phyloP scores from a whole-genome alignment of 179 eudicot genomes.

The Silene noctiflora region DNA sequence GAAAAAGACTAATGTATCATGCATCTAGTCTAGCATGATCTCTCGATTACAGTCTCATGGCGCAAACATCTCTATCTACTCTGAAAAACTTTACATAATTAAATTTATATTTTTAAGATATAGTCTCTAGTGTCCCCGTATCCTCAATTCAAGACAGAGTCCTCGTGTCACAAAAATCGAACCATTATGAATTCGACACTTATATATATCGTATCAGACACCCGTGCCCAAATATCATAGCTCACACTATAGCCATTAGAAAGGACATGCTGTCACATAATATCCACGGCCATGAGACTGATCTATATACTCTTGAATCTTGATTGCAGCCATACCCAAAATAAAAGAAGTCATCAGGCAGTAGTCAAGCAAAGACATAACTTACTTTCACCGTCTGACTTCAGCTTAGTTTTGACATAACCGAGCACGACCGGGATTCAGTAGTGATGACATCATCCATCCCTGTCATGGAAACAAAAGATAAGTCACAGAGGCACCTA shows the following conservation, averaged over 20 bases:
- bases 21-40: neutral
- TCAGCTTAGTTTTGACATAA: conserved; percentile 33
- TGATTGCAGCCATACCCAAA: conserved; percentile 7
- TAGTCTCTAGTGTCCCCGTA: neutral
- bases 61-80: neutral
- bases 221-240: neutral
- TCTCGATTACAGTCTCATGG: neutral
- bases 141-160: neutral
- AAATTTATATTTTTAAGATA: neutral
- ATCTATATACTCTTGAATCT: neutral
- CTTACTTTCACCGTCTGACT: neutral
- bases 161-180: neutral
- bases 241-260: no score
- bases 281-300: neutral
- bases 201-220: neutral
- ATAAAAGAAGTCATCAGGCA: neutral
- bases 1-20: neutral
- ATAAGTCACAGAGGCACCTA: neutral
- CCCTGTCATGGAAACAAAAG: conserved; percentile 49
- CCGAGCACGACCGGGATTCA: conserved; percentile 96
- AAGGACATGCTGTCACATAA: no score
- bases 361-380: conserved; percentile 5
- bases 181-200: neutral
- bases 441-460: conserved; percentile 97
- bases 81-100: neutral